Evolutionary conservation across 2,329 filamentous ascomycete genomes (phyloP).

Genomic region (Neopestalotiopsis clavispora): DNA sequence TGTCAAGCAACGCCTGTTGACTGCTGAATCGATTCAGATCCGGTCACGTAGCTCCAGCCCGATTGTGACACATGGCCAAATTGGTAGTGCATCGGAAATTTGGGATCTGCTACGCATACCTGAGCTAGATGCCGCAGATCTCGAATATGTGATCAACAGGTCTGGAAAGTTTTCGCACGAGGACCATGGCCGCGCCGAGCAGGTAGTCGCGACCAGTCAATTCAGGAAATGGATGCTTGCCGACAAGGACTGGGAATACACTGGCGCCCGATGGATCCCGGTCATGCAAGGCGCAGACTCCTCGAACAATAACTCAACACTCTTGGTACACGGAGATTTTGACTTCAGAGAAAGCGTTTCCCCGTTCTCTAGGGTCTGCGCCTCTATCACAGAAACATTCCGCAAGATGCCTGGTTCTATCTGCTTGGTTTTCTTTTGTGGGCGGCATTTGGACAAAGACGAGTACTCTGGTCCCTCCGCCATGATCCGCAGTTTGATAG

Average conservation of each 20-base stretch:
- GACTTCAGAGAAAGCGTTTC: background rate
- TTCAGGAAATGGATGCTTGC: background rate
- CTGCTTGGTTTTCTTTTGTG: background rate
- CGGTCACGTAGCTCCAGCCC: background rate
- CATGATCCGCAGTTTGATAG: background rate
- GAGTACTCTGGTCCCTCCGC: background rate
- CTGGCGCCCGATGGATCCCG: background rate
- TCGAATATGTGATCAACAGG: background rate
- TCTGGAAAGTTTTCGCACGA: background rate
- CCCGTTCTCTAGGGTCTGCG: background rate
- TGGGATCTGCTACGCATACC: background rate
- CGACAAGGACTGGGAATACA: background rate
- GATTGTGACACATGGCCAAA: background rate
- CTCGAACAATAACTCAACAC: background rate
- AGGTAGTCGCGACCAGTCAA: background rate
- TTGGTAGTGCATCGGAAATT: background rate
- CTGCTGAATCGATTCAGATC: background rate
- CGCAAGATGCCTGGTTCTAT: background rate
- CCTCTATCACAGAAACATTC: background rate
- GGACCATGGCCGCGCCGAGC: background rate
- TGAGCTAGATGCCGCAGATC: background rate
- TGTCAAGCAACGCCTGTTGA: background rate
- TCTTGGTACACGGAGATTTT: background rate
- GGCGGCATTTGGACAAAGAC: background rate
- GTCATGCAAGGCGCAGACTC: fast-evolving